Evolutionary conservation across 768 basidiomycete genomes (phyloP), one percentile per base, ranked within the genome.

Genomic region (Rhizopogon salebrosus): DNA sequence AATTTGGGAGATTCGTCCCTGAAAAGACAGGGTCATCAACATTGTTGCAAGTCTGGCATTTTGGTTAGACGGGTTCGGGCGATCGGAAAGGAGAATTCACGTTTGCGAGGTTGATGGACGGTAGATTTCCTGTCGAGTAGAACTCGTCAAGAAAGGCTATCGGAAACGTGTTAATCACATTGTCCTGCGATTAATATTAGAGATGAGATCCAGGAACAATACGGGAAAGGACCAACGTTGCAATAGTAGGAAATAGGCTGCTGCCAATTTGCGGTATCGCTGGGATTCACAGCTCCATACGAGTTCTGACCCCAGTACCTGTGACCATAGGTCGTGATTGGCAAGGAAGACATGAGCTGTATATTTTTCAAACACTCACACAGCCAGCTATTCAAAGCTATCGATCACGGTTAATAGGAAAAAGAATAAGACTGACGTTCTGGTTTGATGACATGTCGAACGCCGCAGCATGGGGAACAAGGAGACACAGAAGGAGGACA

Each of bases 1-100:
- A 89, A 61, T 88, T 73, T 10, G 83, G 77, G 26, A 89, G 75
- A 29, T 72, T 66, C 16, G 83, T 84, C 20, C 84, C 85, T 9
- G 83, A 64, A 54, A 87, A 88, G 16, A 79, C 75, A 0, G 76
- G 63, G 50, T 84, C 78, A 57, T 79, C 73, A 5, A 64, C 72
- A 13, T 73, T 72, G 62, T 80, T 87, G 68, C 87, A 87, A n/a
- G 72, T 84, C 83, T 87, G 31, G n/a, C 9, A 34, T 24, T n/a
- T 5, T 41, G 6, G 41, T 58, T 48, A 45, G 5, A 39, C 29
- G 22, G 29, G 31, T 3, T 8, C 14, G 6, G 45, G 14, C 22
- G 22, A 16, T 46, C 14, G 11, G 6, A 41, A 18, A 7, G 3
- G 38, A 13, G 18, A 4, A 58, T 71, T 57, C 52, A 80, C 84